A percentile compares a stretch with the other conserved stretches of the same genome.
These are phyloP conservation scores for Fragaria iinumae DNA, from an alignment of 306 rosid genomes.

Conservation along the genomic window DNA sequence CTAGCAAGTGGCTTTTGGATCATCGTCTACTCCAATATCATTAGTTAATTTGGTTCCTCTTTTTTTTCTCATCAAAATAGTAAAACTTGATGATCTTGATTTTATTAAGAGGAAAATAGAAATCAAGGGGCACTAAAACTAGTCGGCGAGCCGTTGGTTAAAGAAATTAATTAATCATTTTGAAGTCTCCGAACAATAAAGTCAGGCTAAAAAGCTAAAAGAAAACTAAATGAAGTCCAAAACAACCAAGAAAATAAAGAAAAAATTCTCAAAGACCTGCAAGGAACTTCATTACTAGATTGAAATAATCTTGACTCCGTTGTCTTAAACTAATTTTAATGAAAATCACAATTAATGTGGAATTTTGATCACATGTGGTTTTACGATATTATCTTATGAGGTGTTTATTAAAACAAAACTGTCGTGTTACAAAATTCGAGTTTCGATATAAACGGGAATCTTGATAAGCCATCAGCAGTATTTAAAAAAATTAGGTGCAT, in stretches of 20 bases:
- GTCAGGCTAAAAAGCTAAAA: no score
- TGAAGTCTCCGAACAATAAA: no score
- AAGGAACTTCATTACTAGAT: no score
- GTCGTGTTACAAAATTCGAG: neutral
- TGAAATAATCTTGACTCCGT: neutral
- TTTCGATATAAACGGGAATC: neutral
- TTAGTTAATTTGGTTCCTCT: neutral
- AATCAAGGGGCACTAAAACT: no score
- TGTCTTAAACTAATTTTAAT: neutral
- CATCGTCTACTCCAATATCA: neutral
- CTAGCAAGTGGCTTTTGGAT: neutral
- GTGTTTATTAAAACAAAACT: neutral
- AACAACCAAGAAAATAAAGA: no score
- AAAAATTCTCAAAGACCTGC: no score
- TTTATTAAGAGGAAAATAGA: no score
- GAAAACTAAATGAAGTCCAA: no score
- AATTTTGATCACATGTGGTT: neutral
- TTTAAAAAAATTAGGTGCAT: neutral
- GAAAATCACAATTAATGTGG: neutral
- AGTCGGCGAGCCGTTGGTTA: no score
- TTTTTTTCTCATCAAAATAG: no score
- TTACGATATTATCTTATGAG: neutral
- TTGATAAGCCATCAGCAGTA: neutral
- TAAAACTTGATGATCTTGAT: no score
- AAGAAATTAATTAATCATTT: no score